Base-by-base conservation (phyloP, 106 monocot species). In the Dioscorea dumetorum region DNA sequence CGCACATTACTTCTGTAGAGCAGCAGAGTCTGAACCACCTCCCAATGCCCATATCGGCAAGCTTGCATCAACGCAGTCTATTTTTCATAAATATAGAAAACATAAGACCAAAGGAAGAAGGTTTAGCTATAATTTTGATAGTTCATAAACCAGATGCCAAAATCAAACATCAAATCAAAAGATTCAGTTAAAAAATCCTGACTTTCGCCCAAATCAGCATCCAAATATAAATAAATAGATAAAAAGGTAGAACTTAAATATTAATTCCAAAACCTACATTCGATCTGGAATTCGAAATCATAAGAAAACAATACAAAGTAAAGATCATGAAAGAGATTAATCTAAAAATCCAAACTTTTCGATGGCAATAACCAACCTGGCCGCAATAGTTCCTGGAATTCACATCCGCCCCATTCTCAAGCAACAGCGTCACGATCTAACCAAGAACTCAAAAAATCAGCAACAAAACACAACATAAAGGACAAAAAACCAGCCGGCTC, bases 41-140 rank as follows among this genome's bases (percentile, higher is more conserved):
- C 99, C 90, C 87, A 93, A 62, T 99, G 90, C 10, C 93, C 99
- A 22, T 85, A 73, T 24, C 93, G 75, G 56, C 90, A 99, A 18
- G 99, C 99, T 67, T 99, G 90, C 99, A 99, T 99, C 79, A 99
- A 58, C 31, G 99, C 80, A 19, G 93, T 99, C 99, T 99, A 75
- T 14, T 67, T 22, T 11, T 53, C 13, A 32, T 5, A 61, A 8
- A 41, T 6, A 41, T 41, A 41, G 5, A 41, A 41, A 41, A 3
- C 41, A 41, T 5, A 41, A 41, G 41, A 41, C 41, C 6, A 41
- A 41, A 41, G 3, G 6, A 41, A 41, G 10, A 6, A 41, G 41
- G 1, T 41, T 41, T 5, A 41, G 41, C 41, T 41, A 41, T 41
- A 41, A 41, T 41, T 41, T 41, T 8, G 10, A 41, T 8, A 6